phyloP scores from a whole-genome alignment of 177 flowering plant species.

The Telopea speciosissima region DNA sequence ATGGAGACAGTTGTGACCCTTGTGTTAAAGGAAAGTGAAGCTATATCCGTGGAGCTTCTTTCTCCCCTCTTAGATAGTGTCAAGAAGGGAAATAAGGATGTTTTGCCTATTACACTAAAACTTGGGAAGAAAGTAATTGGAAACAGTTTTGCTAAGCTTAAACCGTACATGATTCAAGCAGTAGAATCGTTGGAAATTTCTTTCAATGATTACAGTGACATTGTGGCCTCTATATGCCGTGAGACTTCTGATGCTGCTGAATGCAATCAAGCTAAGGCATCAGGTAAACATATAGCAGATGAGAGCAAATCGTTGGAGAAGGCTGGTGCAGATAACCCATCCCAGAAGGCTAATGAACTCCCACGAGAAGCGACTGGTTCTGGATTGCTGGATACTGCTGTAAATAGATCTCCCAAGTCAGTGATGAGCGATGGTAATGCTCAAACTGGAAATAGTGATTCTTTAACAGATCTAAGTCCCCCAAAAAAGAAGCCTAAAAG shows the following conservation, averaged over 20 bases:
- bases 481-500: conserved; percentile 18
- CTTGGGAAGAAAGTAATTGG: conserved; percentile 65
- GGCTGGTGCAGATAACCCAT: conserved; percentile 13
- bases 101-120: conserved; percentile 49
- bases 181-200: conserved; percentile 37
- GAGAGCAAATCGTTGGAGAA: conserved; percentile 6
- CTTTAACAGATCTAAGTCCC: conserved; percentile 18
- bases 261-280: conserved; percentile 19
- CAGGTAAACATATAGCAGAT: conserved; percentile 26
- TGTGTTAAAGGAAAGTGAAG: conserved; percentile 95
- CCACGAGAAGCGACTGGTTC: conserved; percentile 20
- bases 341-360: conserved; percentile 28
- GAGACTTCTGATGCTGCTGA: conserved; percentile 25
- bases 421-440: conserved; percentile 40
- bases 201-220: conserved; percentile 45
- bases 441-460: conserved; percentile 19
- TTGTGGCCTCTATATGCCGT: conserved; percentile 51
- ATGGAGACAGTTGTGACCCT: conserved; percentile 93
- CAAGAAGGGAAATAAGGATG: conserved; percentile 58
- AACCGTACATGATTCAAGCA: conserved; percentile 50
- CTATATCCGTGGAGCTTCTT: conserved; percentile 57
- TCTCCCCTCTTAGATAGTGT: conserved; percentile 45
- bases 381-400: conserved; percentile 24
- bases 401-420: conserved; percentile 23
- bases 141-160: conserved; percentile 52